Evolutionary conservation across 768 basidiomycete species (phyloP).

Genomic region (Phaffia australis): DNA sequence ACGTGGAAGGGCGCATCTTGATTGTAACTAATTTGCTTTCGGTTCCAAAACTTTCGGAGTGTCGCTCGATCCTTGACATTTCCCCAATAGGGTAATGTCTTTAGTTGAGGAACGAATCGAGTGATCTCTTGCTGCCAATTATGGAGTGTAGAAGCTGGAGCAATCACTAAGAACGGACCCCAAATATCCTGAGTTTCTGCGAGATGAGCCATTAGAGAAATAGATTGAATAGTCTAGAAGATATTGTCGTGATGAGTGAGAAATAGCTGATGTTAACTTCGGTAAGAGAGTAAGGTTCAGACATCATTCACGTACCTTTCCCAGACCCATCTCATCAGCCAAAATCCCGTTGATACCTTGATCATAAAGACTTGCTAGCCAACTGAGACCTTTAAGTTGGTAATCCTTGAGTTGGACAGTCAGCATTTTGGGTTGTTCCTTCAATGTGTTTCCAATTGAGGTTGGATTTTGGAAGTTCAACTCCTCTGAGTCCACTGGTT

Average conservation of each 20-base stretch:
- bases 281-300: constrained; percentile 3
- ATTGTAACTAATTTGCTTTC: constrained; percentile 90
- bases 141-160: constrained; percentile 91
- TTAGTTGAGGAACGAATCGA: constrained; percentile 84
- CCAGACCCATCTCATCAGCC: constrained; percentile 91
- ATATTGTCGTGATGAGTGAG: background rate
- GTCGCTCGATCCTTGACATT: constrained; percentile 91
- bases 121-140: constrained; percentile 99
- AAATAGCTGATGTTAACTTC: background rate
- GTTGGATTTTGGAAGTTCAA: constrained; percentile 99
- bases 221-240: constrained; percentile 77
- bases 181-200: constrained; percentile 97
- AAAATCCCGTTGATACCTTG: constrained; percentile 99
- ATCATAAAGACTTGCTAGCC: constrained; percentile 94
- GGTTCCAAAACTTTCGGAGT: constrained; percentile 93
- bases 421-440: constrained; percentile 87
- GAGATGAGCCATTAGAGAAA: constrained; percentile 86
- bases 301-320: constrained; percentile 32
- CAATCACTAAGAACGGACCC: constrained; percentile 97
- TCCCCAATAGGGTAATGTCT: constrained; percentile 97
- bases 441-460: constrained; percentile 69
- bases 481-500: constrained; percentile 81
- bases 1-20: constrained; percentile 94
- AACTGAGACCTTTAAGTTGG: constrained; percentile 93
- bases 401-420: constrained; percentile 97